Conservation (phyloP, 768 basidiomycete genomes). For the Hericium rajendrae region DNA sequence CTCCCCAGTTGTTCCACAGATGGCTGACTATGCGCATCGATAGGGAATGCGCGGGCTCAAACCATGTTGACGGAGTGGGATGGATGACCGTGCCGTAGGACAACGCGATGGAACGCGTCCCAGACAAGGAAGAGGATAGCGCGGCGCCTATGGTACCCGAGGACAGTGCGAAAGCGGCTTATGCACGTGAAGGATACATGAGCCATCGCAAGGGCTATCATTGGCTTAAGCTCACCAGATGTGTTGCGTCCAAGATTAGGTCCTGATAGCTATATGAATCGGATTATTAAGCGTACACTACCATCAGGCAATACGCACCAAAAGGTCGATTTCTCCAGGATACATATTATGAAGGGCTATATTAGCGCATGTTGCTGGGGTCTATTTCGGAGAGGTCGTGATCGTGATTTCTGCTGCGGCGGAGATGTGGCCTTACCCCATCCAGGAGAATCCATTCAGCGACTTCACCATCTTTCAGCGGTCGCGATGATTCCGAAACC, state of each 20-base stretch:
- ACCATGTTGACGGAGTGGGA: slow-evolving; percentile 38
- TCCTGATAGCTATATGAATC: slow-evolving; percentile 55
- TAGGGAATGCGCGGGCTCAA: slow-evolving; percentile 67
- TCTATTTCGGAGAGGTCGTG: slow-evolving; percentile 31
- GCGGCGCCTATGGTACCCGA: slow-evolving; percentile 93
- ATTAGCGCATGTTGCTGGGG: slow-evolving; percentile 87
- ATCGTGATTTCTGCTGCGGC: not conserved
- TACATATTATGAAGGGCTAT: slow-evolving; percentile 86
- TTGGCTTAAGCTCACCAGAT: slow-evolving; percentile 40
- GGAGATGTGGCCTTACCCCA: slow-evolving; percentile 41
- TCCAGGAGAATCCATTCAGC: slow-evolving; percentile 90
- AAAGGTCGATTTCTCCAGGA: slow-evolving; percentile 79
- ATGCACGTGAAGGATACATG: not conserved
- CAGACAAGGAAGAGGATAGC: slow-evolving; percentile 66
- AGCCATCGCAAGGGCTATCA: not conserved
- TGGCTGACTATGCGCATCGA: slow-evolving; percentile 56
- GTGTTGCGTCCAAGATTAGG: slow-evolving; percentile 83
- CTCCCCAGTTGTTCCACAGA: slow-evolving; percentile 83
- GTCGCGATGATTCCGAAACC: slow-evolving; percentile 46
- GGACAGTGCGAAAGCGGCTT: slow-evolving; percentile 80
- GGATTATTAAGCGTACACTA: slow-evolving; percentile 1
- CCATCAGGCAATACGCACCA: slow-evolving; percentile 37
- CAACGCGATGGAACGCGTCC: slow-evolving; percentile 66
- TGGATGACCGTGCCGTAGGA: slow-evolving; percentile 74
- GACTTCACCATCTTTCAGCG: slow-evolving; percentile 65